Evolutionary conservation across 1,284 basidiomycete genomes (phyloP).

Genomic region (Nidula niveotomentosa): DNA sequence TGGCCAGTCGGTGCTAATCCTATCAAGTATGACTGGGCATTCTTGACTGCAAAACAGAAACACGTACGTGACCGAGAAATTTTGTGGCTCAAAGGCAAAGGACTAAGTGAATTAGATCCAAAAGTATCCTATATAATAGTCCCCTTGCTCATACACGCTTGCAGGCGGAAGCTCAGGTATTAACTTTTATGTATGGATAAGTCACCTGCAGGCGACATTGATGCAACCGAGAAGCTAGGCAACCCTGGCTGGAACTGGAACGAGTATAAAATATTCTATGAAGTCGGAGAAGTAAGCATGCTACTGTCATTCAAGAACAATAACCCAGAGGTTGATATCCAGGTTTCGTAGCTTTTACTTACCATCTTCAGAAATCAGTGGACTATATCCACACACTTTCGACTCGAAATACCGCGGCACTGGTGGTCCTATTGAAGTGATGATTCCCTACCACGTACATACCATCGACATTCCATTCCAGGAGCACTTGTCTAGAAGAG

Average conservation of each 20-base stretch:
- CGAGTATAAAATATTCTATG: conserved; percentile 8
- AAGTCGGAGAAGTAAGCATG: conserved; percentile 4
- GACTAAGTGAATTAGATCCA: not conserved
- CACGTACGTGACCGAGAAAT: not conserved
- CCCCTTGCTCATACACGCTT: not conserved
- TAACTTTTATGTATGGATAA: not conserved
- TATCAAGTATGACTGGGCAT: not conserved
- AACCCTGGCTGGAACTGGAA: conserved; percentile 18
- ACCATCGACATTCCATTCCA: conserved; percentile 20
- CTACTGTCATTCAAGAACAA: too few species aligned
- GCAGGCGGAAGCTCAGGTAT: not conserved
- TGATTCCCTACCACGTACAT: conserved; percentile 18
- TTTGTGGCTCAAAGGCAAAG: not conserved
- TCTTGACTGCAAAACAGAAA: not conserved
- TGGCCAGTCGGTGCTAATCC: conserved; percentile 10
- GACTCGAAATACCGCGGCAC: conserved; percentile 17
- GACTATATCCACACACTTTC: conserved; percentile 17
- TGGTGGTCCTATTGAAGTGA: conserved; percentile 18
- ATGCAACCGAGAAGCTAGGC: conserved; percentile 13
- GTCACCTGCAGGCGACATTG: conserved; percentile 7
- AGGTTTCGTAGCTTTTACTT: not conserved
- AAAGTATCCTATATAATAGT: not conserved
- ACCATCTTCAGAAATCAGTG: not conserved
- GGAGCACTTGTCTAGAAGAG: conserved; percentile 18
- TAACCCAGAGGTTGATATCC: too few species aligned